phyloP scores from a whole-genome alignment of 257 asterid species.

The Marsdenia floribunda region DNA sequence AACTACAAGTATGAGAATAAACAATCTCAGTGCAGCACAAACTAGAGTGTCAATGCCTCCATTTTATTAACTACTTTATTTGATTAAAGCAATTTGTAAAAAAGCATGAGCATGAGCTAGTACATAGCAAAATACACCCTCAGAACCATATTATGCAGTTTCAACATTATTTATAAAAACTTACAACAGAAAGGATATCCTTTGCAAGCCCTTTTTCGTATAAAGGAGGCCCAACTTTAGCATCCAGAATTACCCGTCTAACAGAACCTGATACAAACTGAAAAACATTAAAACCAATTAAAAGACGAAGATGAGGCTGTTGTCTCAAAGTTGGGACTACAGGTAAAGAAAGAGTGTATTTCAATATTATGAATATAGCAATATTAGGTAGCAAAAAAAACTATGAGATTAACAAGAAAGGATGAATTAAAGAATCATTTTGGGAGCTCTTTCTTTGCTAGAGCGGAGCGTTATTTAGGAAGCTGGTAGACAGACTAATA shows the following conservation, averaged over 20 bases:
- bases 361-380: neutral
- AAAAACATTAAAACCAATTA: slow-evolving; percentile 23
- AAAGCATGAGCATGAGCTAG: neutral
- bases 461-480: neutral
- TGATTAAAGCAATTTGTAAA: neutral
- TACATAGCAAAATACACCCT: neutral
- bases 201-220: slow-evolving; percentile 73
- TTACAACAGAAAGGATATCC: slow-evolving; percentile 69
- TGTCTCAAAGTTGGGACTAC: neutral
- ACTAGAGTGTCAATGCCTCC: neutral
- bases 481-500: neutral
- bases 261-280: slow-evolving; percentile 80
- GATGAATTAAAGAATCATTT: neutral
- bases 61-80: neutral
- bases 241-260: slow-evolving; percentile 75
- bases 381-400: neutral
- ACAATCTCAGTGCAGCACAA: neutral
- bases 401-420: neutral
- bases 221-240: slow-evolving; percentile 87
- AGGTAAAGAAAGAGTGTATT: neutral
- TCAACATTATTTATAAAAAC: slow-evolving; percentile 19
- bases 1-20: neutral
- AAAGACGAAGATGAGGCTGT: neutral
- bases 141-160: neutral
- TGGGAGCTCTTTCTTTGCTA: neutral